These are phyloP conservation scores for Papiliotrema terrestris DNA, from an alignment of 1,284 basidiomycete species.

Conservation along the genomic window DNA sequence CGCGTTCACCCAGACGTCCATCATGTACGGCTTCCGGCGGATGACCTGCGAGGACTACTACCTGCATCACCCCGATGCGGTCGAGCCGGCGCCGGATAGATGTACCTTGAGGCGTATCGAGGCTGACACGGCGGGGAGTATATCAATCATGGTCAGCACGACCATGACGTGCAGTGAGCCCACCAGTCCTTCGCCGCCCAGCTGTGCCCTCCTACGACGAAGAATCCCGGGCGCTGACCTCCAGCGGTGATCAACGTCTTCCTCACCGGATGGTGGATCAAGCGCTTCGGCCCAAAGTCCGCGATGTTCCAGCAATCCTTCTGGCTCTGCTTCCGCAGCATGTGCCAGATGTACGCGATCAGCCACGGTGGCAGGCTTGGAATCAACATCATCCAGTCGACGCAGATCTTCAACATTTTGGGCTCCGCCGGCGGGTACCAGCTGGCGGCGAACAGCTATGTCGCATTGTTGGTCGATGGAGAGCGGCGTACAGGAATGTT, in stretches of 20 bases:
- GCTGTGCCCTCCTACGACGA: too few relatives aligned
- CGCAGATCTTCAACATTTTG: constrained; percentile 45
- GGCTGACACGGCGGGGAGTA: constrained; percentile 21
- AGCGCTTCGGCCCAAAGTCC: constrained; percentile 33
- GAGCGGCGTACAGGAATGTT: constrained; percentile 41
- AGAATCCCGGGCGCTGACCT: too few relatives aligned
- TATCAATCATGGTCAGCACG: constrained; percentile 35
- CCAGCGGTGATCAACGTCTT: constrained; percentile 44
- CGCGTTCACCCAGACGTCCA: constrained; percentile 40
- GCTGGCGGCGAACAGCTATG: constrained; percentile 37
- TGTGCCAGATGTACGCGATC: constrained; percentile 40
- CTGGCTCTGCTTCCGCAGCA: constrained; percentile 41
- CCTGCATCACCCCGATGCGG: constrained; percentile 12
- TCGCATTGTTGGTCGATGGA: constrained; percentile 26
- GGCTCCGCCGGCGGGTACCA: constrained; percentile 44
- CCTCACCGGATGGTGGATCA: constrained; percentile 39
- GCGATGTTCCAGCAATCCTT: constrained; percentile 46
- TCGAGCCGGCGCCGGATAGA: constrained; percentile 16
- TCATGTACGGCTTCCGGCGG: constrained; percentile 42
- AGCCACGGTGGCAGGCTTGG: constrained; percentile 27
- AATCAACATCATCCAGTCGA: constrained; percentile 36
- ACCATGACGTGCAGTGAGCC: constrained; percentile 33
- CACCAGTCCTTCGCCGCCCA: neutral
- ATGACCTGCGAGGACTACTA: constrained; percentile 47
- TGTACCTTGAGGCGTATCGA: constrained; percentile 37